Evolutionary conservation across 768 basidiomycete genomes (phyloP).

Genomic region (Trametes villosa): DNA sequence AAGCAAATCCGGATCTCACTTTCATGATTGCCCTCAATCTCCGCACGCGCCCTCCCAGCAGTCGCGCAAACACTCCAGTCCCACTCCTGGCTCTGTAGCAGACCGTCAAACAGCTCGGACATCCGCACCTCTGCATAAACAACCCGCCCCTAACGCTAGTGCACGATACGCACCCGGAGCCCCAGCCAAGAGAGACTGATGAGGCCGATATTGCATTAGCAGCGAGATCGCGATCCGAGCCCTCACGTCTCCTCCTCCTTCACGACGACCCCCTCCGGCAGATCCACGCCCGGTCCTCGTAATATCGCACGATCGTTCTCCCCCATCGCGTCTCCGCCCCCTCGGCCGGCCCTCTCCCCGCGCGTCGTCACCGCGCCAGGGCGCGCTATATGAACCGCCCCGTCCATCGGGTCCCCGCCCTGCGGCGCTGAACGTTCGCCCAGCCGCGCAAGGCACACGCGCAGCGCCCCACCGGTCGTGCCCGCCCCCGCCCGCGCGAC

Average conservation of each 20-base stretch:
- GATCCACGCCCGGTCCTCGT: background rate
- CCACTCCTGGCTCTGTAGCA: too few species aligned
- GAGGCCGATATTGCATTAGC: background rate
- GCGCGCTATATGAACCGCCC: constrained; percentile 12
- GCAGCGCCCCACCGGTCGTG: constrained; percentile 26
- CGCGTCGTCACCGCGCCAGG: background rate
- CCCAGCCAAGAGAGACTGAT: background rate
- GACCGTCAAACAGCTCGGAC: too few species aligned
- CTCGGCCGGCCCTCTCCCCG: background rate
- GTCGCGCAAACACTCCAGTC: too few species aligned
- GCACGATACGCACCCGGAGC: background rate
- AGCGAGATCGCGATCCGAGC: background rate
- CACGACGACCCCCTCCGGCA: constrained; percentile 15
- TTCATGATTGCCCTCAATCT: too few species aligned
- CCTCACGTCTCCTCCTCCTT: constrained; percentile 13
- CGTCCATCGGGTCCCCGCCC: background rate
- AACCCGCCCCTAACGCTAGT: too few species aligned
- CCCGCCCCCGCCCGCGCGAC: constrained; percentile 7
- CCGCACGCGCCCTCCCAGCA: too few species aligned
- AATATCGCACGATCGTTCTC: constrained; percentile 10
- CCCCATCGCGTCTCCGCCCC: background rate
- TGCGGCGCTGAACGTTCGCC: constrained; percentile 27
- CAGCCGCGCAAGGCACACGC: constrained; percentile 37
- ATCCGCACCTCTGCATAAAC: too few species aligned
- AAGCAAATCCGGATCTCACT: too few species aligned